A percentile compares a stretch with the other conserved stretches of the same genome.
Evolutionary conservation across 2,329 filamentous ascomycete genomes (phyloP).

Genomic region (Microcera coccophila): DNA sequence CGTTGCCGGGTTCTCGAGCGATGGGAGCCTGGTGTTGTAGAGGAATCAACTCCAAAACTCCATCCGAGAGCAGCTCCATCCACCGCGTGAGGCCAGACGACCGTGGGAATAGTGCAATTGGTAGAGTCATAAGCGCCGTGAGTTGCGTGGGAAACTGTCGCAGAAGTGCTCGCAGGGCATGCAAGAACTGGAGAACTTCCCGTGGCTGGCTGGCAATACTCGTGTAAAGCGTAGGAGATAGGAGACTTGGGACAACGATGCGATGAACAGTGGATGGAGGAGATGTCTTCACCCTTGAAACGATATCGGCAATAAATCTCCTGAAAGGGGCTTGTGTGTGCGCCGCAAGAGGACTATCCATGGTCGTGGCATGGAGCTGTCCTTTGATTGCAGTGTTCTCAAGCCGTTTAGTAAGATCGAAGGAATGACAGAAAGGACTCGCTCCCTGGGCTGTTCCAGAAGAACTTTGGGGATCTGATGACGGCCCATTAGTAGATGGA

Average conservation of each 20-base stretch:
- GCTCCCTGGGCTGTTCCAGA: conserved; percentile 19
- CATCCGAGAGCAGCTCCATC: conserved; percentile 81
- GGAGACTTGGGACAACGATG: conserved; percentile 75
- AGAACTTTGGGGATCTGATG: conserved; percentile 17
- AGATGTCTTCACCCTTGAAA: conserved; percentile 52
- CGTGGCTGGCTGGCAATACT: conserved; percentile 65
- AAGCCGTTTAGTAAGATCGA: conserved; percentile 67
- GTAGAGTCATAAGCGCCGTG: conserved; percentile 72
- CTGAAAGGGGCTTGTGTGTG: conserved; percentile 45
- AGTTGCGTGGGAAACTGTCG: conserved; percentile 62
- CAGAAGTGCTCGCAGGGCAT: conserved; percentile 70
- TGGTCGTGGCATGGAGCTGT: conserved; percentile 48
- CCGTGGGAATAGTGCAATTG: conserved; percentile 75
- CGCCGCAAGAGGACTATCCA: conserved; percentile 29
- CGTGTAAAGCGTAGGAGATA: conserved; percentile 82
- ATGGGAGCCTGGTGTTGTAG: conserved; percentile 54
- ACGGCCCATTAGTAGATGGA: not conserved
- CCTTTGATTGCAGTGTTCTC: conserved; percentile 46
- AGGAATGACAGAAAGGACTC: conserved; percentile 63
- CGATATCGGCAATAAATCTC: conserved; percentile 58
- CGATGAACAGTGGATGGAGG: conserved; percentile 66
- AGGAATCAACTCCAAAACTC: conserved; percentile 78
- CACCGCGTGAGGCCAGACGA: conserved; percentile 72
- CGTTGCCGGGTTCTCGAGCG: conserved; percentile 54
- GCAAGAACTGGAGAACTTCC: conserved; percentile 75